A percentile compares a stretch with the other conserved stretches of the same genome.
Evolutionary conservation across 495 filamentous ascomycete genomes (phyloP).

Genomic region (Daldinia grandis): DNA sequence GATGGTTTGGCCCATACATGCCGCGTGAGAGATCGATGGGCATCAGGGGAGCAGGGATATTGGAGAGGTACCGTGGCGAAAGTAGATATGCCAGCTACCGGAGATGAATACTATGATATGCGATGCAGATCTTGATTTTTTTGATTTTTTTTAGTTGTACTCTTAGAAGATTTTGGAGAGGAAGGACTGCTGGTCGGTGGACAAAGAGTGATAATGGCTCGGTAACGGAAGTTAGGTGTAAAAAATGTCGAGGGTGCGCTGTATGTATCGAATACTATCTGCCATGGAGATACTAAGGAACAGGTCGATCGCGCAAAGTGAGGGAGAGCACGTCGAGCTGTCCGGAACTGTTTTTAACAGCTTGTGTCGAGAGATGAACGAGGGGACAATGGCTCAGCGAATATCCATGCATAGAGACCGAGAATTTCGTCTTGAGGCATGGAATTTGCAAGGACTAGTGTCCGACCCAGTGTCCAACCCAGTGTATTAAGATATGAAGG

Average conservation of each 20-base stretch:
- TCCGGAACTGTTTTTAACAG: constrained; percentile 22
- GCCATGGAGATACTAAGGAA: constrained; percentile 32
- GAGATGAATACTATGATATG: not conserved
- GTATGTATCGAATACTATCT: constrained; percentile 29
- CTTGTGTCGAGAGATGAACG: constrained; percentile 14
- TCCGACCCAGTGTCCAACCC: not conserved
- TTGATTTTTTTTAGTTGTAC: constrained; percentile 11
- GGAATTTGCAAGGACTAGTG: constrained; percentile 16
- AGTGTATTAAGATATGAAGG: not conserved
- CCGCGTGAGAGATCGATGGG: constrained; percentile 45
- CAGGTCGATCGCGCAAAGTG: constrained; percentile 12
- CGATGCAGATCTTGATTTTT: not conserved
- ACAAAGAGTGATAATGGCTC: not conserved
- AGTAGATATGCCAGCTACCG: not conserved
- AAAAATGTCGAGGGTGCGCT: constrained; percentile 17
- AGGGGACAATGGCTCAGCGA: constrained; percentile 15
- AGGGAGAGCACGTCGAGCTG: constrained; percentile 14
- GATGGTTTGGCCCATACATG: constrained; percentile 86
- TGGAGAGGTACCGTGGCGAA: not conserved
- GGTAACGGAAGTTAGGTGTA: constrained; percentile 13
- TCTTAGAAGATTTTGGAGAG: constrained; percentile 8
- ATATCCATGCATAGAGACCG: constrained; percentile 41
- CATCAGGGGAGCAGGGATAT: not conserved
- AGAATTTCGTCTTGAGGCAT: constrained; percentile 27
- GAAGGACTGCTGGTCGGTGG: not conserved